Conservation (phyloP, 2,329 filamentous ascomycete genomes). For the Neoscytalidium dimidiatum region DNA sequence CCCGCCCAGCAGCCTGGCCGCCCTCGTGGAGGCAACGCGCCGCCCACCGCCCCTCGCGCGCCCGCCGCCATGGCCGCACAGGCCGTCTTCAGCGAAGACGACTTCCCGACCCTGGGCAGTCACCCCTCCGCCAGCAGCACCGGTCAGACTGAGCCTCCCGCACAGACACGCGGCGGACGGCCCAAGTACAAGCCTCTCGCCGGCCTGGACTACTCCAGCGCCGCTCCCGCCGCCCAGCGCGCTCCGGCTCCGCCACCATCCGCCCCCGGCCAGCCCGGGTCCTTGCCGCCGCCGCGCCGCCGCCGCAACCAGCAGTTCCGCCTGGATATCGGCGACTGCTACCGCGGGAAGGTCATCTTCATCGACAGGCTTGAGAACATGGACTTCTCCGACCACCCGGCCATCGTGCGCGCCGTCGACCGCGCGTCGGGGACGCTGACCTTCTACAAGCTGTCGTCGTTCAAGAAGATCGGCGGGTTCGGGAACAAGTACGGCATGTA, state of each 20-base stretch:
- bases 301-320: neutral
- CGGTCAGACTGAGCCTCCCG: too few relatives aligned
- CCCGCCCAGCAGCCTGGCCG: too few relatives aligned
- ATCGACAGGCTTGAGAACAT: neutral
- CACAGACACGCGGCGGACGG: neutral
- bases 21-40: too few relatives aligned
- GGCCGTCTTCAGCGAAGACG: neutral
- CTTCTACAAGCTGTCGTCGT: neutral
- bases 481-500: neutral
- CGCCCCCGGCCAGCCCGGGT: neutral
- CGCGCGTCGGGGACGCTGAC: rapidly evolving
- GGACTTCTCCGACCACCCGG: neutral
- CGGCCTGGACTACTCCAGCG: too few relatives aligned
- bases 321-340: neutral
- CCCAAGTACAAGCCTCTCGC: neutral
- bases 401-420: neutral
- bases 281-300: neutral
- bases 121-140: neutral
- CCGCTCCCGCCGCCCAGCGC: neutral
- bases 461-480: neutral
- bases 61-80: neutral
- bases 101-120: neutral
- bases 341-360: neutral
- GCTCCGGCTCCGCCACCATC: neutral
- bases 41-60: neutral